Evolutionary conservation across 83 land plant genomes (phyloP), one percentile per base, ranked within the genome.

Genomic region (Diphasiastrum complanatum): DNA sequence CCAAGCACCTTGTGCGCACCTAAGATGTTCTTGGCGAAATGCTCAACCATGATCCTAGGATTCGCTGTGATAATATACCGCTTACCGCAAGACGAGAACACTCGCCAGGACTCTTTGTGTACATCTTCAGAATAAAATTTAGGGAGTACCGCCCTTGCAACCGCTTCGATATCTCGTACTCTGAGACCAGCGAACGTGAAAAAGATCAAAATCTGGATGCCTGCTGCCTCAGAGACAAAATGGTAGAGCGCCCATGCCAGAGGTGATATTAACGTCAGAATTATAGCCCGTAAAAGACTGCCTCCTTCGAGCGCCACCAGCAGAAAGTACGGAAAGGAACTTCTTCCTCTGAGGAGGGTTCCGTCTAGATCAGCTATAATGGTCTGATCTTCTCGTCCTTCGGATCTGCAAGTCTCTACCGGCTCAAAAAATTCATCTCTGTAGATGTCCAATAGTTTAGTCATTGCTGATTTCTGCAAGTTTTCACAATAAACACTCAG

Each of bases 241-340:
- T 73, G 32, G 73, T 82, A 84, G 4, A 71, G 41, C 16, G 78
- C 33, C 73, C 81, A 83, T 26, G 76, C 73, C 25, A 85, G 24
- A 0, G 99, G 99, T 18, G 72, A 61, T 5, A 75, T 43, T 5
- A 63, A 55, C 23, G 85, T 64, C 14, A 93, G 92, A n/a, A 81
- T 24, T 0, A 79, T 27, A 0, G 77, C 90, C 2, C 98, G 23
- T 0, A 85, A 5, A 2, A 83, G 64, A 68, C 91, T 75, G n/a
- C 98, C 91, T 41, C 78, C 95, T 53, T 92, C 98, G 12, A 92
- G 46, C 0, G 98, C 98, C 5, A 85, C 73, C 11, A 92, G 87
- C 87, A 92, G 67, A 79, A 63, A 92, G 63, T 88, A 88, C 3
- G 98, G 98, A 47, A 91, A 92, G 40, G 89, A 80, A 62, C 76